These are phyloP conservation scores for Sporopachydermia lactativora DNA, from an alignment of 805 yeast species.

Conservation along the genomic window DNA sequence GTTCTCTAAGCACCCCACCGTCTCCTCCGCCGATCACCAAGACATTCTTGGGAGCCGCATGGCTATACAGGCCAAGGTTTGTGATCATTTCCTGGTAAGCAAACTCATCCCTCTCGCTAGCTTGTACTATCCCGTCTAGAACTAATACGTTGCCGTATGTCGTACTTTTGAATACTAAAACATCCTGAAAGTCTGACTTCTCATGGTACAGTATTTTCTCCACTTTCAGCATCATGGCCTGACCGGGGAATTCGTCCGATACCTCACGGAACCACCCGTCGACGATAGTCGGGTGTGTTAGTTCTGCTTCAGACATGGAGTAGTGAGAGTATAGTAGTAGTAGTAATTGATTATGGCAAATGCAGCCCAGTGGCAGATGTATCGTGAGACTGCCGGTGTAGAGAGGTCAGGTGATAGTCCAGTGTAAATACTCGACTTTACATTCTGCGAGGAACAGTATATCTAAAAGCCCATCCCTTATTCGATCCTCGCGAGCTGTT, in stretches of 20 bases:
- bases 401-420: no score
- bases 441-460: no score
- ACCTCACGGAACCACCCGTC: slow-evolving; percentile 97
- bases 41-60: slow-evolving; percentile 88
- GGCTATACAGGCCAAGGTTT: slow-evolving; percentile 83
- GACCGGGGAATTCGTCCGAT: slow-evolving; percentile 98
- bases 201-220: slow-evolving; percentile 77
- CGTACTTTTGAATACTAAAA: slow-evolving; percentile 82
- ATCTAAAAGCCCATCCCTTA: no score
- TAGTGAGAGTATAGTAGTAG: no score
- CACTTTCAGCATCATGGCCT: slow-evolving; percentile 86
- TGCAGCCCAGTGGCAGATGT: no score
- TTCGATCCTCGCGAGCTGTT: no score
- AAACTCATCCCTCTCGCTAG: slow-evolving; percentile 94
- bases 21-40: slow-evolving; percentile 98
- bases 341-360: no score
- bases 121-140: slow-evolving; percentile 89
- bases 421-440: no score
- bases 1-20: slow-evolving; percentile 94
- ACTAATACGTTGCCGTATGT: slow-evolving; percentile 93
- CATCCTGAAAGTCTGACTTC: slow-evolving; percentile 85
- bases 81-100: slow-evolving; percentile 98
- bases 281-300: slow-evolving; percentile 14
- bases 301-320: slow-evolving; percentile 7
- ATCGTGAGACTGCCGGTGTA: no score